These are phyloP conservation scores for Beauveria rudraprayagi DNA, from an alignment of 2,329 filamentous ascomycete genomes.

Conservation along the genomic window DNA sequence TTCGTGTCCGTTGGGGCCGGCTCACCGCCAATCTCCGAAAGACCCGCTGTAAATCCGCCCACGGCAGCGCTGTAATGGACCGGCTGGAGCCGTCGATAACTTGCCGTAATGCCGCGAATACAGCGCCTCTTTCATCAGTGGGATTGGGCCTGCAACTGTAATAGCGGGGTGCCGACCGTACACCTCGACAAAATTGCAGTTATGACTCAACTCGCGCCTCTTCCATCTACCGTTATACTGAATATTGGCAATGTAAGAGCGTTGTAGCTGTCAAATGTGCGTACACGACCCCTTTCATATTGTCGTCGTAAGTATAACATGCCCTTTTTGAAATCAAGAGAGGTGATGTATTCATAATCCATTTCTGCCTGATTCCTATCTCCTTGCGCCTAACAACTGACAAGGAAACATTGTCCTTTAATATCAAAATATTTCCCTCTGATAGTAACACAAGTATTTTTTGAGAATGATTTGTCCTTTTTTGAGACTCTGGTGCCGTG, in stretches of 20 bases:
- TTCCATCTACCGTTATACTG: background rate
- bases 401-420: background rate
- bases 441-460: constrained; percentile 7
- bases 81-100: background rate
- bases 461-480: background rate
- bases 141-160: background rate
- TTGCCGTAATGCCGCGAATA: background rate
- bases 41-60: background rate
- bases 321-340: background rate
- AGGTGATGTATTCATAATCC: constrained; percentile 5
- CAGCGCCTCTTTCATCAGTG: background rate
- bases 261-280: no score
- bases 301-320: background rate
- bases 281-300: background rate
- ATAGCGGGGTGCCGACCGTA: background rate
- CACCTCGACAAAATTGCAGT: background rate
- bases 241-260: no score
- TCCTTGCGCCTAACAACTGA: background rate
- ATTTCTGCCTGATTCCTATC: background rate
- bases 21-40: background rate
- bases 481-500: background rate
- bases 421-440: background rate
- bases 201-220: background rate
- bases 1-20: background rate
- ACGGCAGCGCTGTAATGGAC: background rate